phyloP scores from a whole-genome alignment of 306 rosid genomes.

The Acacia melanoxylon region DNA sequence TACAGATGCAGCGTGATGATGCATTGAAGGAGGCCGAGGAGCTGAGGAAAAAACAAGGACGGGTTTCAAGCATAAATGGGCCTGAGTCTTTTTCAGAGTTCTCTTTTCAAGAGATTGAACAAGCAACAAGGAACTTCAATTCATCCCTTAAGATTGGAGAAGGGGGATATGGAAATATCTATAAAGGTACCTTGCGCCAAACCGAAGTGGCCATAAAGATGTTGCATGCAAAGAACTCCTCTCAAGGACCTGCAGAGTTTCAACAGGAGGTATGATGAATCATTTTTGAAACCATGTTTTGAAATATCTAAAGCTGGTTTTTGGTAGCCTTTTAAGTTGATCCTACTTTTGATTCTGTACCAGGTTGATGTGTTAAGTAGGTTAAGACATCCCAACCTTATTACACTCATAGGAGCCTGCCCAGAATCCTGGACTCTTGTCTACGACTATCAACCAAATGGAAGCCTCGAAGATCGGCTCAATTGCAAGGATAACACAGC shows the following conservation, averaged over 20 bases:
- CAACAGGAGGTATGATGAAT: constrained; percentile 74
- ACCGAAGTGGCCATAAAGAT: constrained; percentile 84
- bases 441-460: constrained; percentile 81
- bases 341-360: constrained; percentile 25
- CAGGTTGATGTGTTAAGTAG: constrained; percentile 90
- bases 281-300: constrained; percentile 3
- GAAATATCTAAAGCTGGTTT: neutral
- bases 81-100: constrained; percentile 70
- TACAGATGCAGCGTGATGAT: constrained; percentile 66
- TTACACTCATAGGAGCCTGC: constrained; percentile 84
- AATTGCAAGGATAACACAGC: constrained; percentile 72
- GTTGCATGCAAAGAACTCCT: constrained; percentile 50
- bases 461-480: constrained; percentile 91
- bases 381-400: constrained; percentile 83
- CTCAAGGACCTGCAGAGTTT: constrained; percentile 88
- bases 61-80: constrained; percentile 42
- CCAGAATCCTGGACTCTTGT: constrained; percentile 75
- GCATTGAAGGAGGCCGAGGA: constrained; percentile 88
- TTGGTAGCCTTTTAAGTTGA: constrained; percentile 8
- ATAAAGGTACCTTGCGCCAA: constrained; percentile 65
- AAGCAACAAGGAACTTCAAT: constrained; percentile 67
- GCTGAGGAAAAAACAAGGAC: constrained; percentile 72
- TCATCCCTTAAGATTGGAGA: constrained; percentile 77
- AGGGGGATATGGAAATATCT: constrained; percentile 95
- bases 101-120: constrained; percentile 70